Base-by-base conservation (phyloP, 2,329 filamentous ascomycete species). In the Apiospora arundinis region DNA sequence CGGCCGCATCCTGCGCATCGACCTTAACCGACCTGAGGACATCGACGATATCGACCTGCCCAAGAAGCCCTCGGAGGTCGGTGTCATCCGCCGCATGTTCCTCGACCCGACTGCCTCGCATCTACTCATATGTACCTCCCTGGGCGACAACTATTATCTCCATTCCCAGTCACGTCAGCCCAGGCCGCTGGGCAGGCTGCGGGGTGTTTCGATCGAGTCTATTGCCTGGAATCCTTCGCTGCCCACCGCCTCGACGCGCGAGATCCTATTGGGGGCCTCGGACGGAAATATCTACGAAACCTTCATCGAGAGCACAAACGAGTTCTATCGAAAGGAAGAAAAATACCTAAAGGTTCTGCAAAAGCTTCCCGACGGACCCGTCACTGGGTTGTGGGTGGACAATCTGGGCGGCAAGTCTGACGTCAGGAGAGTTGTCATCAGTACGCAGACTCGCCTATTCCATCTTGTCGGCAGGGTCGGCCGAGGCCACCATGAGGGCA, bases 1-100 rank as follows among this genome's bases (percentile, higher is more conserved):
- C 72, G 94, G 95, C 68, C 92, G 95, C 76, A 96, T 99, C 74
- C 85, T 99, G 72, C 91, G 96, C 73, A 99, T 99, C 81, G 96
- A 98, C 81, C 85, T 98, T 69, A 95, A 98, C 82, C 93, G 92
- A 78, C 93, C 96, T 7, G 94, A 95, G 79, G 96, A 99, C 82
- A 98, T 99, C 78, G 96, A 99, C 83, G 93, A 99, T 83, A 97
- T 99, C 81, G 96, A 99, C 81, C 90, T 99, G 9, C 96, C 96
- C 48, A 97, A 97, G 85, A 96, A 95, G 78, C 90, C 94, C 21
- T 92, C 94, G 48, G 95, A 99, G 81, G 90, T 96, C 72, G 96
- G 96, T 75, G 89, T 97, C 69, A 98, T 99, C 79, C 92, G 93
- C 76, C 94, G 93, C 85, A 94, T 99, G 89, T 99, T 99, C 84